phyloP scores from a whole-genome alignment of 2,329 filamentous ascomycete species.

The Arthrocladium fulminans region DNA sequence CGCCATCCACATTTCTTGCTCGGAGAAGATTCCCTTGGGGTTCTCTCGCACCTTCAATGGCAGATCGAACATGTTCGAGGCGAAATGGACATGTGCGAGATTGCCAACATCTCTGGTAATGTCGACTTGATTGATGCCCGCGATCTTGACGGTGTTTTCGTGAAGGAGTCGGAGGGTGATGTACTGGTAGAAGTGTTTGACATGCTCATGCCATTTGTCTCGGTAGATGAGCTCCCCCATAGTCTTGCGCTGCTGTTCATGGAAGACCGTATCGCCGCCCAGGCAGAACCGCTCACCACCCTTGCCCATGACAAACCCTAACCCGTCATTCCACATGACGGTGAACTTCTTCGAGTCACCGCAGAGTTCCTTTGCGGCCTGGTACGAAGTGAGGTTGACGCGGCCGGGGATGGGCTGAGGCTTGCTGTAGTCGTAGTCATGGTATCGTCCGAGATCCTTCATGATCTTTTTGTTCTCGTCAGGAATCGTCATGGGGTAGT shows the following conservation, averaged over 20 bases:
- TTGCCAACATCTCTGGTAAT: conserved; percentile 54
- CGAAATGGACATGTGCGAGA: conserved; percentile 47
- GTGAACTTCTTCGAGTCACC: conserved; percentile 54
- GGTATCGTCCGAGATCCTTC: conserved; percentile 55
- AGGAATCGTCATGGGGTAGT: conserved; percentile 64
- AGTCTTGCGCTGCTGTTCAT: conserved; percentile 44
- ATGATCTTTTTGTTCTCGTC: conserved; percentile 64
- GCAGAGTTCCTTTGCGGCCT: conserved; percentile 53
- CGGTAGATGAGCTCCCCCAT: conserved; percentile 53
- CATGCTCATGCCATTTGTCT: conserved; percentile 51
- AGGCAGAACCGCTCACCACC: conserved; percentile 50
- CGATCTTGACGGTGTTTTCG: conserved; percentile 57
- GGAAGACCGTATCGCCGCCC: conserved; percentile 41
- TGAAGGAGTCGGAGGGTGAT: conserved; percentile 54
- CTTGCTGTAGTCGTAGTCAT: conserved; percentile 61
- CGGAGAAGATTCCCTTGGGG: conserved; percentile 45
- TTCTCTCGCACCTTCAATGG: conserved; percentile 47
- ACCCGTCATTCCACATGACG: conserved; percentile 54
- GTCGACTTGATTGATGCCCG: conserved; percentile 57
- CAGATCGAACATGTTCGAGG: conserved; percentile 46
- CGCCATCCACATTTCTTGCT: conserved; percentile 50
- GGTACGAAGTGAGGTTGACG: conserved; percentile 53
- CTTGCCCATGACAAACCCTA: conserved; percentile 55
- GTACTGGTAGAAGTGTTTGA: conserved; percentile 59
- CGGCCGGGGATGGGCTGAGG: conserved; percentile 46